Conservation (phyloP, 2,329 filamentous ascomycete species). For the Pseudocercospora pini-densiflorae region DNA sequence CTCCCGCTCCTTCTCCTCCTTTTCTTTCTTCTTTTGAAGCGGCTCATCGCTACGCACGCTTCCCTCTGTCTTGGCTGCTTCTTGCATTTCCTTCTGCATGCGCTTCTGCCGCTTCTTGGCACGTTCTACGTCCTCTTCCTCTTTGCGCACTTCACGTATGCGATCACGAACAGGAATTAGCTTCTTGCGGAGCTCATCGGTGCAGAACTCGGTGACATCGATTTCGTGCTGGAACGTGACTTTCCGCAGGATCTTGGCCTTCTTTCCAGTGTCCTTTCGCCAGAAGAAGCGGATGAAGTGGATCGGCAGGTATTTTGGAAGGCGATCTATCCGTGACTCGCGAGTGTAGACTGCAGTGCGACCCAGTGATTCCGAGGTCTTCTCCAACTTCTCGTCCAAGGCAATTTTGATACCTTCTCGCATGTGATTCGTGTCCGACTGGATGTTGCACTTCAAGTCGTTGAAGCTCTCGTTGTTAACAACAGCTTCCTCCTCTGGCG, state of each 20-base stretch:
- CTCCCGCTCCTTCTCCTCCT: constrained; percentile 56
- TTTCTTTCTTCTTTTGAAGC: constrained; percentile 87
- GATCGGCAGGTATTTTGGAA: constrained; percentile 94
- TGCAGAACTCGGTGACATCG: constrained; percentile 93
- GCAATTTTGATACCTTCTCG: constrained; percentile 84
- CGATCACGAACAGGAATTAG: constrained; percentile 94
- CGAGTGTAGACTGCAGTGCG: constrained; percentile 87
- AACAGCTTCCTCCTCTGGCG: constrained; percentile 73
- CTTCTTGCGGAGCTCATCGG: constrained; percentile 80
- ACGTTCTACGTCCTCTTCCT: constrained; percentile 90
- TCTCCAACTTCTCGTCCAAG: constrained; percentile 88
- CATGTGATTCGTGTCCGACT: constrained; percentile 82
- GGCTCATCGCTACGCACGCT: constrained; percentile 61
- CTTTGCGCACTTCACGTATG: constrained; percentile 92
- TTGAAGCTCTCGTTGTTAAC: constrained; percentile 75
- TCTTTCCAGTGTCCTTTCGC: constrained; percentile 94
- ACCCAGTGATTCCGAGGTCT: constrained; percentile 76
- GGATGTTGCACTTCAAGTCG: constrained; percentile 97
- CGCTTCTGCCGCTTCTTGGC: constrained; percentile 90
- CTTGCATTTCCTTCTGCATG: constrained; percentile 60
- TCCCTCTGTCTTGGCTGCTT: constrained; percentile 44
- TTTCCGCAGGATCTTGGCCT: constrained; percentile 99
- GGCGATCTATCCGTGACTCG: constrained; percentile 82
- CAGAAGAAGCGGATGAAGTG: constrained; percentile 99
- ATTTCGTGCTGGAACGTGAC: constrained; percentile 94